These are phyloP conservation scores for Penicillium brasilianum DNA, from an alignment of 2,329 filamentous ascomycete genomes.

Conservation along the genomic window DNA sequence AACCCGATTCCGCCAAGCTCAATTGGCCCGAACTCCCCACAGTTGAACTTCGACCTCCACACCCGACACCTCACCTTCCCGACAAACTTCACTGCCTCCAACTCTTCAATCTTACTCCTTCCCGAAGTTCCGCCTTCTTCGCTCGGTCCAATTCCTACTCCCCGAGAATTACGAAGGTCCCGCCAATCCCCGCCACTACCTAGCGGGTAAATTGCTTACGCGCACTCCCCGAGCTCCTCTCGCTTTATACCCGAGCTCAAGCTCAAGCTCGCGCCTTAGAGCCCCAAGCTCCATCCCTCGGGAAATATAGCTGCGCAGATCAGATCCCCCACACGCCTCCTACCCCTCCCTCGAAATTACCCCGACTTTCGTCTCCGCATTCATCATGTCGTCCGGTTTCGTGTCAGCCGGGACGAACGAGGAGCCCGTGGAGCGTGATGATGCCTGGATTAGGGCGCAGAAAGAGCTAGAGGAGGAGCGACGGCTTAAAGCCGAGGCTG, in stretches of 20 bases:
- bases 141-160: constrained; percentile 12
- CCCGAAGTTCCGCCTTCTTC: neutral
- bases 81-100: neutral
- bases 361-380: constrained; percentile 11
- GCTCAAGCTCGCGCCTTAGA: neutral
- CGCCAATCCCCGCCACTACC: neutral
- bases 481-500: constrained; percentile 50
- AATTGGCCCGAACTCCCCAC: neutral
- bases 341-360: neutral
- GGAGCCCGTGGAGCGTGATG: constrained; percentile 46
- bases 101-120: neutral
- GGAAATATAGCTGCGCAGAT: constrained; percentile 5
- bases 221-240: constrained; percentile 10
- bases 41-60: neutral
- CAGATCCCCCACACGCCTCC: neutral
- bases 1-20: neutral
- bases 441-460: constrained; percentile 51
- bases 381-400: constrained; percentile 53
- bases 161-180: neutral
- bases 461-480: constrained; percentile 54
- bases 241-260: constrained; percentile 25
- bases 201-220: constrained; percentile 24
- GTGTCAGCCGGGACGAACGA: constrained; percentile 51
- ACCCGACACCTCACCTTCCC: neutral
- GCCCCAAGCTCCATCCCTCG: constrained; percentile 8